Evolutionary conservation across 164 flowering plant genomes (phyloP), one percentile per base, ranked within the genome.

Genomic region (Annona cherimola): DNA sequence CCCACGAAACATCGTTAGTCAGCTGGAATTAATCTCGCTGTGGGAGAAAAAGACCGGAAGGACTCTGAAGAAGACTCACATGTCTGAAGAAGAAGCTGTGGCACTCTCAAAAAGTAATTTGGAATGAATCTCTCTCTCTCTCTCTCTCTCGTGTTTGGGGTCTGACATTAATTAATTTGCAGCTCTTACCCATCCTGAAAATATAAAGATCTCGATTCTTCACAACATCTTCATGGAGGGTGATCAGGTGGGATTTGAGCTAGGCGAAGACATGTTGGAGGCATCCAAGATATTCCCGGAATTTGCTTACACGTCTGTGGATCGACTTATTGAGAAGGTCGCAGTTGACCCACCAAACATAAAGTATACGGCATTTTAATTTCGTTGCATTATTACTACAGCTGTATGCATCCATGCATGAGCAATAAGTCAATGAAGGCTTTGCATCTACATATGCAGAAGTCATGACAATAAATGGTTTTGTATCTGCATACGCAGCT

Each of bases 211-310:
- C 40, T 65, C 85, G 1, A 72, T 84, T 19, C 70, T 84, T 12
- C 85, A 84, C 76, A 77, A 72, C 73, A 74, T 82, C 50, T 82
- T 82, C 69, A 66, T 84, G 7, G 77, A 79, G 63, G 86, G 86
- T 2, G 86, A 78, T 57, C 80, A 74, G 61, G 73, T 41, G 71
- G 76, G 80, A 60, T 80, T 72, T 63, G 76, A 78, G 4, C 60
- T 83, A 2, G 44, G 42, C 1, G 80, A 76, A 42, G 70, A 79
- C 14, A 82, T 82, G 46, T 45, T 84, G 59, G 85, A 84, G 71
- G 82, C 82, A 1, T 84, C 87, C 1, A 20, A 67, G 16, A 45
- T 84, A 41, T 84, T 79, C 66, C 87, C 87, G 1, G 80, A 82
- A 4, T 68, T 76, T 69, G 66, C 77, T 18, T 82, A 82, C 73